Evolutionary conservation across 768 basidiomycete species (phyloP).

Genomic region (Megacollybia marginata): DNA sequence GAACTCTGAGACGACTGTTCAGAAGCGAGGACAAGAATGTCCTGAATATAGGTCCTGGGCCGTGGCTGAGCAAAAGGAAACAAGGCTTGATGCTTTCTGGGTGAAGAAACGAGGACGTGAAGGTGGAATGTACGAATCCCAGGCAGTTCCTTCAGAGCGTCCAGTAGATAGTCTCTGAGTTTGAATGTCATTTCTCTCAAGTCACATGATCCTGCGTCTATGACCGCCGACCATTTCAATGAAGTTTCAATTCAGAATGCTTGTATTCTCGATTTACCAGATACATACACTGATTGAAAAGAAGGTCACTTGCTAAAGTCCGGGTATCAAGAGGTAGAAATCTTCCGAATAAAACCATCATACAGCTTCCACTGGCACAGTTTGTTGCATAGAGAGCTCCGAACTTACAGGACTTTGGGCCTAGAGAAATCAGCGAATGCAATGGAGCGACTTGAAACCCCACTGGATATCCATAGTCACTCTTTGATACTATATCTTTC

Average conservation of each 20-base stretch:
- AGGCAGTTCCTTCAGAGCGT: conserved; percentile 46
- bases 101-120: conserved; percentile 65
- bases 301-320: too few species aligned
- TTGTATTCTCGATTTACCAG: too few species aligned
- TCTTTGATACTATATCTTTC: conserved; percentile 24
- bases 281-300: too few species aligned
- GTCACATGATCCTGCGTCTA: too few species aligned
- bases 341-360: too few species aligned
- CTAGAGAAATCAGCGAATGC: not conserved
- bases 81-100: conserved; percentile 58
- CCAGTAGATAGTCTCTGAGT: conserved; percentile 56
- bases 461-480: conserved; percentile 20
- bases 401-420: too few species aligned
- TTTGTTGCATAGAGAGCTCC: too few species aligned
- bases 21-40: conserved; percentile 70
- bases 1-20: conserved; percentile 45
- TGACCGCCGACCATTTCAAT: too few species aligned
- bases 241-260: too few species aligned
- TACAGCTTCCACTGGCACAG: too few species aligned
- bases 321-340: too few species aligned
- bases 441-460: not conserved
- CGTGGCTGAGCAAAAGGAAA: conserved; percentile 71
- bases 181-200: too few species aligned
- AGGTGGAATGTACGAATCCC: conserved; percentile 68
- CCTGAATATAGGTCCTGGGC: conserved; percentile 63